Percentiles rank a stretch among this genome's conserved stretches.
Evolutionary conservation across 2,329 filamentous ascomycete species (phyloP).

Genomic region (Helminthosporium solani): DNA sequence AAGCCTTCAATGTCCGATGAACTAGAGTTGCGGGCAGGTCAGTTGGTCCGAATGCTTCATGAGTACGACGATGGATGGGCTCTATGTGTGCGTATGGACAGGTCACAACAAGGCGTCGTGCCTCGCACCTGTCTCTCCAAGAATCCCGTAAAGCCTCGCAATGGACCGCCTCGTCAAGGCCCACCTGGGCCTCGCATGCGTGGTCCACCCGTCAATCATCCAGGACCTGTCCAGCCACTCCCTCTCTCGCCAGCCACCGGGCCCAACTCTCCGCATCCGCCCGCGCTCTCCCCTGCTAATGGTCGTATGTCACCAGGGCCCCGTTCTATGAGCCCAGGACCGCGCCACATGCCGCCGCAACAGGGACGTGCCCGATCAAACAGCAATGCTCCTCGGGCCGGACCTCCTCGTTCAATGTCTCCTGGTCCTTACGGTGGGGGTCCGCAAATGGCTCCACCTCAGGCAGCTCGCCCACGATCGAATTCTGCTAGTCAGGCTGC

Average conservation of each 20-base stretch:
- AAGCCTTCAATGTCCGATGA: conserved; percentile 91
- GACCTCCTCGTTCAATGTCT: conserved; percentile 41
- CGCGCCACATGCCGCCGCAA: conserved; percentile 30
- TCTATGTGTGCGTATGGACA: conserved; percentile 86
- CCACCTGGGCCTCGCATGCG: conserved; percentile 47
- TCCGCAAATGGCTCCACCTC: conserved; percentile 32
- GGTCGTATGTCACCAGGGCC: conserved; percentile 33
- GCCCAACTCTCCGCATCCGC: conserved; percentile 51
- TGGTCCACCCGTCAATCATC: conserved; percentile 32
- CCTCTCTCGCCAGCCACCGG: conserved; percentile 50
- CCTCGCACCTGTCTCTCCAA: conserved; percentile 92
- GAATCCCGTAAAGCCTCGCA: conserved; percentile 83
- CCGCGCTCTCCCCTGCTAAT: conserved; percentile 45
- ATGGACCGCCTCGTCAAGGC: conserved; percentile 54
- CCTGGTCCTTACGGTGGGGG: conserved; percentile 43
- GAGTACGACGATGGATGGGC: conserved; percentile 99
- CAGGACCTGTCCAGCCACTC: conserved; percentile 34
- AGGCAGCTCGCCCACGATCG: conserved; percentile 37
- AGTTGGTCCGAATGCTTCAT: conserved; percentile 84
- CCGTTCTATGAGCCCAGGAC: conserved; percentile 38
- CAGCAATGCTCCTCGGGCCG: conserved; percentile 42
- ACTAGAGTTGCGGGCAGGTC: conserved; percentile 74
- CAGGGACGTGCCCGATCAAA: conserved; percentile 37
- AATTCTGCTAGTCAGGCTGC: conserved; percentile 40
- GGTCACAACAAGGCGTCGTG: conserved; percentile 87